A percentile compares a stretch with the other conserved stretches of the same genome.
phyloP scores from a whole-genome alignment of 352 stramenopile genomes.

The Phytophthora litchii region DNA sequence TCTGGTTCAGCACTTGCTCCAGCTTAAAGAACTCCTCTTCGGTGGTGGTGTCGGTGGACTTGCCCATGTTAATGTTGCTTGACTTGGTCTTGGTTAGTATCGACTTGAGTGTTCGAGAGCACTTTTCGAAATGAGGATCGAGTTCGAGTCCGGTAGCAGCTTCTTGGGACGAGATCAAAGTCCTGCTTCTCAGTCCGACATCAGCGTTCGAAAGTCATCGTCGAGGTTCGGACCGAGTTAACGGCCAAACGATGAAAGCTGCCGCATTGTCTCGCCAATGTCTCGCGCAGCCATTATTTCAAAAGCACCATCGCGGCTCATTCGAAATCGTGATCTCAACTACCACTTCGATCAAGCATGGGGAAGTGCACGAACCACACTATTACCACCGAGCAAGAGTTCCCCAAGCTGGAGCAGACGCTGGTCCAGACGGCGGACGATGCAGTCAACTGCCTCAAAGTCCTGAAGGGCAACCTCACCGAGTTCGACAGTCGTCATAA shows the following conservation, averaged over 20 bases:
- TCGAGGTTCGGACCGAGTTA: constrained; percentile 1
- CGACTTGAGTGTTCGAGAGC: constrained; percentile 25
- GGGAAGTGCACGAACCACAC: constrained; percentile 9
- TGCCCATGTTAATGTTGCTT: constrained; percentile 23
- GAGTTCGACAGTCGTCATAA: constrained; percentile 35
- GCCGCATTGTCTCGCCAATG: constrained; percentile 3
- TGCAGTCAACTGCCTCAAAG: constrained; percentile 26
- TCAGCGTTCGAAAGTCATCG: constrained; percentile 11
- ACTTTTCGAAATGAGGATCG: constrained; percentile 30
- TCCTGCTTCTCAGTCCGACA: not conserved
- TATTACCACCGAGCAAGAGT: constrained; percentile 22
- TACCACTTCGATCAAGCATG: constrained; percentile 7
- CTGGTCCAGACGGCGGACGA: constrained; percentile 28
- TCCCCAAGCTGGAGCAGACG: constrained; percentile 28
- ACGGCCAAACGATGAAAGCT: no score
- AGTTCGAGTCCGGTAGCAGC: not conserved
- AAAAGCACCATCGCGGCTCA: constrained; percentile 3
- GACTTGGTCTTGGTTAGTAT: constrained; percentile 4
- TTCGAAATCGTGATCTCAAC: constrained; percentile 21
- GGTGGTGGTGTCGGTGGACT: constrained; percentile 13
- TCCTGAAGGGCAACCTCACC: constrained; percentile 28
- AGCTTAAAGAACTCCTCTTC: constrained; percentile 36
- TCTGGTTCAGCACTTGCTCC: constrained; percentile 31
- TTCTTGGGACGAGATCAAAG: not conserved
- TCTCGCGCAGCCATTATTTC: constrained; percentile 21